Evolutionary conservation across 192 early-diverging fungal species (phyloP).

Genomic region (Chytriomyces hyalinus): DNA sequence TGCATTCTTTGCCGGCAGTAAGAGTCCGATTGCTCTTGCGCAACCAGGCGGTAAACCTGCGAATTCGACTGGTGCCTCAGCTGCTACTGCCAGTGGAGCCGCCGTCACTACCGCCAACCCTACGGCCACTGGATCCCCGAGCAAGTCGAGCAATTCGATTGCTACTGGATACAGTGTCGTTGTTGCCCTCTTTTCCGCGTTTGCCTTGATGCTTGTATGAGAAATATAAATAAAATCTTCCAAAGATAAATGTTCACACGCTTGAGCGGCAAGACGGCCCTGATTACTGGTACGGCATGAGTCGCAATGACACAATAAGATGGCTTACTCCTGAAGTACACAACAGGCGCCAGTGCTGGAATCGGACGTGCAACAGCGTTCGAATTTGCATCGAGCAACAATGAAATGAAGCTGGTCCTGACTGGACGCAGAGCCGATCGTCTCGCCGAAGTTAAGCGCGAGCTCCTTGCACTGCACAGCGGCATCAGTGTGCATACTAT

Average conservation of each 20-base stretch:
- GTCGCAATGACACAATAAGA: not conserved
- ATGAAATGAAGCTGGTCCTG: conserved; percentile 63
- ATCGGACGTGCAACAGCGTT: conserved; percentile 75
- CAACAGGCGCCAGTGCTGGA: conserved; percentile 71
- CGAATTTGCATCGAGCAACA: conserved; percentile 61
- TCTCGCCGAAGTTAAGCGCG: conserved; percentile 61
- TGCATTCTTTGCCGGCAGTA: not conserved
- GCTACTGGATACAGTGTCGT: no score
- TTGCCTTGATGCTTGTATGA: no score
- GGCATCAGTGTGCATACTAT: conserved; percentile 62
- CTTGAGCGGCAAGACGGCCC: conserved; percentile 41
- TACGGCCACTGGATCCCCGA: no score
- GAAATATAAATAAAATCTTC: no score
- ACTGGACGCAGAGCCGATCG: conserved; percentile 60
- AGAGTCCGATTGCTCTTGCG: not conserved
- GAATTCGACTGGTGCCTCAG: no score
- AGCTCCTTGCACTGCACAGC: conserved; percentile 55
- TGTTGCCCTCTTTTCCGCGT: no score
- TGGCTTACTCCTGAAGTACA: not conserved
- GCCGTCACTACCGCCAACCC: no score
- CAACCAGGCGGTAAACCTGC: not conserved
- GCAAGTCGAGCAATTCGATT: no score
- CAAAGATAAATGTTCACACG: conserved; percentile 6
- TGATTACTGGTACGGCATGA: conserved; percentile 34
- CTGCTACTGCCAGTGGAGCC: no score